These are phyloP conservation scores for Pelargonium nanum DNA, from an alignment of 345 rosid species.

Conservation along the genomic window DNA sequence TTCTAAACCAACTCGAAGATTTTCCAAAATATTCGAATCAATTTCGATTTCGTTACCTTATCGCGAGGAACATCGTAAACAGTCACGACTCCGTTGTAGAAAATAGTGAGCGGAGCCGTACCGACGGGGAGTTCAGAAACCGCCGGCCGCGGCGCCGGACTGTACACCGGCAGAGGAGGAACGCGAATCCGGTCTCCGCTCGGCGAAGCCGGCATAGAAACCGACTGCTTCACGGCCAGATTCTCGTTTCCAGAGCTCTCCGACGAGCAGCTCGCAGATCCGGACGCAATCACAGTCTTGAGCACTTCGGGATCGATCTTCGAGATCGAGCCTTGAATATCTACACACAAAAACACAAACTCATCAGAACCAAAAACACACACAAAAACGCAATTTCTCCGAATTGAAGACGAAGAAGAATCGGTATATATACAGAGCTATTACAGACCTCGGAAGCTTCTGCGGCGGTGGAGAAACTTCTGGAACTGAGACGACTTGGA, in stretches of 20 bases:
- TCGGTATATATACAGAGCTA: too few species aligned
- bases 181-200: constrained; percentile 20
- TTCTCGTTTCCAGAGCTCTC: background rate
- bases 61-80: constrained; percentile 51
- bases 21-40: background rate
- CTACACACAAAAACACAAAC: constrained; percentile 17
- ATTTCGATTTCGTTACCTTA: constrained; percentile 25
- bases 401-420: too few species aligned
- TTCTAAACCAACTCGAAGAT: background rate
- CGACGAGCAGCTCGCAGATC: constrained; percentile 7
- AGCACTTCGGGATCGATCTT: constrained; percentile 71
- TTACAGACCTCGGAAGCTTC: constrained; percentile 58
- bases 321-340: constrained; percentile 74
- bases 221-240: background rate
- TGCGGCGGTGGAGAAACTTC: constrained; percentile 43
- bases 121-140: constrained; percentile 19
- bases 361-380: too few species aligned
- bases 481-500: constrained; percentile 45
- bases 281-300: constrained; percentile 56
- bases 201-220: background rate
- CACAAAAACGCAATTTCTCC: too few species aligned
- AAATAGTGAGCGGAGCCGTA: constrained; percentile 69
- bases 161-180: constrained; percentile 27
- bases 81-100: constrained; percentile 71
- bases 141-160: constrained; percentile 30